Evolutionary conservation across 2,329 filamentous ascomycete genomes (phyloP).

Genomic region (Aspergillus sp.): DNA sequence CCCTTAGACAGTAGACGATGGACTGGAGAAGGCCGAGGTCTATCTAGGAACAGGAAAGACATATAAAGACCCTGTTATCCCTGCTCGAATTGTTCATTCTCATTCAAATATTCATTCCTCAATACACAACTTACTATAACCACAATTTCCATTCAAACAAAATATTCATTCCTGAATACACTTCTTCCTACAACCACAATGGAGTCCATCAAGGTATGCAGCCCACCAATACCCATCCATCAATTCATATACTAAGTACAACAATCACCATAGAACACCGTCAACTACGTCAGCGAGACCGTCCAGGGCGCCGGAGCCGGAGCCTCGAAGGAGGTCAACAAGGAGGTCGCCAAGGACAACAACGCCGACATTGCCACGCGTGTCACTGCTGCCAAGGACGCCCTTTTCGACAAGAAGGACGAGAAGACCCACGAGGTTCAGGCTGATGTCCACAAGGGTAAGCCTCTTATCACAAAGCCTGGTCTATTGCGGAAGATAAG

Average conservation of each 20-base stretch:
- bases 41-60: too few relatives aligned
- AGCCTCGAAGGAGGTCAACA: conserved; percentile 5
- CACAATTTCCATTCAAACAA: too few relatives aligned
- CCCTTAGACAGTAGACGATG: too few relatives aligned
- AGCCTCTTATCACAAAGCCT: too few relatives aligned
- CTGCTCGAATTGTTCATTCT: too few relatives aligned
- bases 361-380: background rate
- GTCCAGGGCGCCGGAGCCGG: background rate
- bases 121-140: too few relatives aligned
- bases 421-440: background rate
- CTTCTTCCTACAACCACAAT: background rate
- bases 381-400: conserved; percentile 3
- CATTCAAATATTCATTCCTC: too few relatives aligned
- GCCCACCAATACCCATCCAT: background rate
- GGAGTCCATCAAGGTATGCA: conserved; percentile 1
- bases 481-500: too few relatives aligned
- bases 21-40: too few relatives aligned
- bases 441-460: conserved; percentile 4
- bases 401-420: conserved; percentile 5
- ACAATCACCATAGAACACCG: background rate
- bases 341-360: conserved; percentile 3
- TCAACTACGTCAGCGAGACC: conserved; percentile 3
- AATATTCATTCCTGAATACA: too few relatives aligned
- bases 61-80: too few relatives aligned
- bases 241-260: background rate